Conservation (phyloP, 257 asterid genomes). For the Cruciata laevipes region DNA sequence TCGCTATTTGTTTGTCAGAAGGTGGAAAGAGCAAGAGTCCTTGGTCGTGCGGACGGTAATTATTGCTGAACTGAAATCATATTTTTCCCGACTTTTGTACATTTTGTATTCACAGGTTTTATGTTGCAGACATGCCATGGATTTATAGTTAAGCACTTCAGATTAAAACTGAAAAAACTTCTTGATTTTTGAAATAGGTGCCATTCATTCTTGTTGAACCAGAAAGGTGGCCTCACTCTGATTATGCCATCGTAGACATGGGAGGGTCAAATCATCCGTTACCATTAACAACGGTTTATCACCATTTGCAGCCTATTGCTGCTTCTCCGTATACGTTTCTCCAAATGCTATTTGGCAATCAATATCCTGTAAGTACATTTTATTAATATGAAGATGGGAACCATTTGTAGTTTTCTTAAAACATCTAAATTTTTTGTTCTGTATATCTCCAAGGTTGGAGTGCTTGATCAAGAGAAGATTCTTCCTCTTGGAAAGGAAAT, state of each 20-base stretch:
- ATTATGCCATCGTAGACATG: slow-evolving; percentile 66
- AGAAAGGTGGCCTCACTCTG: slow-evolving; percentile 52
- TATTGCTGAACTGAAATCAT: neutral
- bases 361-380: slow-evolving; percentile 70
- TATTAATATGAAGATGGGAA: slow-evolving; percentile 3
- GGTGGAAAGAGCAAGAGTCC: slow-evolving; percentile 52
- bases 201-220: slow-evolving; percentile 73
- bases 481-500: slow-evolving; percentile 76
- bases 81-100: neutral
- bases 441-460: slow-evolving; percentile 54
- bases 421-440: neutral
- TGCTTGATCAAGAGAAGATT: slow-evolving; percentile 81
- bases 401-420: neutral
- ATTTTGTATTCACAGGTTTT: neutral
- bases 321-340: slow-evolving; percentile 71
- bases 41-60: slow-evolving; percentile 56
- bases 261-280: slow-evolving; percentile 79
- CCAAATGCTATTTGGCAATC: slow-evolving; percentile 82
- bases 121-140: neutral
- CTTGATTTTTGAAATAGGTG: slow-evolving; percentile 39
- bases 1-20: slow-evolving; percentile 46
- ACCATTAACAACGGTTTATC: slow-evolving; percentile 72
- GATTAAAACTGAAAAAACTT: neutral
- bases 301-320: slow-evolving; percentile 53
- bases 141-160: neutral